Evolutionary conservation across 768 basidiomycete species (phyloP), one percentile per base, ranked within the genome.

Genomic region (Hericium coralloides): DNA sequence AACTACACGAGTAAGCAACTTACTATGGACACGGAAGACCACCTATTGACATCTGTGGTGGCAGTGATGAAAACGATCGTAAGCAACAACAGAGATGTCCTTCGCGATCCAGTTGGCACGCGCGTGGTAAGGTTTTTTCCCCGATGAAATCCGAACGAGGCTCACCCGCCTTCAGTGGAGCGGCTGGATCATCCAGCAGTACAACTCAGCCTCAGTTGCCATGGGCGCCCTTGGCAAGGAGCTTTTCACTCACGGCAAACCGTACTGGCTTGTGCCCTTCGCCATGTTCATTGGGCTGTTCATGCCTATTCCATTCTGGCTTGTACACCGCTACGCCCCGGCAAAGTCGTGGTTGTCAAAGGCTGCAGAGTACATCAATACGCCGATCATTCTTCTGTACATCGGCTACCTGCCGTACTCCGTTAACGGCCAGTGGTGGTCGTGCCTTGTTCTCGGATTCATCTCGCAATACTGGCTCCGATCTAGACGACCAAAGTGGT

Each of bases 391-490:
- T 49, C 62, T 73, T 38, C 70, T 67, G 47, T 70, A 70, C 62
- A 59, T 67, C 41, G 68, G 69, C 45, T 68, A 64, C 64, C 67
- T 80, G 37, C 77, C 78, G 6, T 80, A 78, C 67, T 78, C 76
- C 1, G 77, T 80, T 49, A 79, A 81, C 60, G 78, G 78, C 12
- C 75, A 78, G 69, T 80, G 78, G 76, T 79, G 76, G 72, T 75
- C 77, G 6, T 80, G 79, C 58, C 60, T 79, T 49, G 67, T 81
- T 23, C 79, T 82, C 54, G 80, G 80, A 3, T 66, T 76, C 52
- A 65, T 66, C 17, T 73, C 75, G 4, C 79, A 80, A 62, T 79
- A 74, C 72, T 80, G 76, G 76, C 72, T 76, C 20, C 68, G 79
- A 50, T 72, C 69, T 8, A 66, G 72, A 41, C 63, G 70, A 17